A percentile compares a stretch with the other conserved stretches of the same genome.
phyloP scores from a whole-genome alignment of 345 rosid species.

The Eucalyptus regnans region DNA sequence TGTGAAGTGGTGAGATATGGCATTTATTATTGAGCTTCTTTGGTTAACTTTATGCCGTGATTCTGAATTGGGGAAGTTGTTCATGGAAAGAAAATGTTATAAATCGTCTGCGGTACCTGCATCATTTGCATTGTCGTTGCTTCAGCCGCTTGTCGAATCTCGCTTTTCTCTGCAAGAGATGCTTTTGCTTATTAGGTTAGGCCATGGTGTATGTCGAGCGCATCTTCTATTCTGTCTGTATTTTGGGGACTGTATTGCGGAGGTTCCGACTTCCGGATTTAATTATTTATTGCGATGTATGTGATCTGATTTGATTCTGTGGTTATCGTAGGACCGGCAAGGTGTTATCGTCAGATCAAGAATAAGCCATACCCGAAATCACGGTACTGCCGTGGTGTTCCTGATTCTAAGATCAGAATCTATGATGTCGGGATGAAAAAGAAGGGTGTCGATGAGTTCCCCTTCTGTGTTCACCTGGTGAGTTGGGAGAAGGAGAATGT shows the following conservation, averaged over 20 bases:
- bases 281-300: neutral
- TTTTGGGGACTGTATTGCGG: neutral
- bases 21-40: neutral
- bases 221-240: neutral
- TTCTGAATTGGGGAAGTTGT: neutral
- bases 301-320: neutral
- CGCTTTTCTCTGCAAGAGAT: neutral
- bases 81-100: neutral
- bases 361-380: conserved; percentile 50
- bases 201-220: neutral
- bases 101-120: neutral
- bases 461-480: conserved; percentile 45
- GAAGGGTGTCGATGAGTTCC: conserved; percentile 53
- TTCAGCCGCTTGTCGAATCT: neutral
- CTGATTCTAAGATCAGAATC: conserved; percentile 44
- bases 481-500: conserved; percentile 55
- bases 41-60: neutral
- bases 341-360: conserved; percentile 38
- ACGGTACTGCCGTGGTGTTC: conserved; percentile 48
- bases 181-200: neutral
- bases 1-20: neutral
- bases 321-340: conserved; percentile 5
- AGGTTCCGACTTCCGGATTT: neutral
- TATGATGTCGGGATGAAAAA: conserved; percentile 57
- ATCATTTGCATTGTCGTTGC: neutral